phyloP scores from a whole-genome alignment of 2,329 filamentous ascomycete species.

The Aureobasidium sp. region DNA sequence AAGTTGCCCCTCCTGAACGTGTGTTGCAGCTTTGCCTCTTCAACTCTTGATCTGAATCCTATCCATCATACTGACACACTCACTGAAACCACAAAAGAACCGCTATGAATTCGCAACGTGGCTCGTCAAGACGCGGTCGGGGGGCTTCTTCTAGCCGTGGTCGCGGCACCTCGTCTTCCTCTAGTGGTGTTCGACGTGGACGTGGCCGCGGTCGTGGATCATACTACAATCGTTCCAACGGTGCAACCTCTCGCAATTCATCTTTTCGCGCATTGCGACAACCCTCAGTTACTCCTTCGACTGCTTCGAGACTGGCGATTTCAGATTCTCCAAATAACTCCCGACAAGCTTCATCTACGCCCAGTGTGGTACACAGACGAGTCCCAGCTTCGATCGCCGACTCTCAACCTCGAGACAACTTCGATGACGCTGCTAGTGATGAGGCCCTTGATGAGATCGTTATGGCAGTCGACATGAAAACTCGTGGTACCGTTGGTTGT shows the following conservation, averaged over 20 bases:
- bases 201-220: not conserved
- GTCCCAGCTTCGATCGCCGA: not conserved
- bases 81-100: not conserved
- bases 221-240: not conserved
- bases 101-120: not conserved
- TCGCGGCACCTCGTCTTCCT: not conserved
- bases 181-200: not conserved
- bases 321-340: not conserved
- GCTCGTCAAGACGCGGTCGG: not conserved
- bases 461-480: conserved; percentile 71
- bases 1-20: not conserved
- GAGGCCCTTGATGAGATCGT: conserved; percentile 61
- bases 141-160: not conserved
- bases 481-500: conserved; percentile 69
- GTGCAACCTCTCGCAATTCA: not conserved
- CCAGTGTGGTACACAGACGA: not conserved
- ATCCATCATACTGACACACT: not conserved
- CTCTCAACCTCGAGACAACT: not conserved
- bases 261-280: not conserved
- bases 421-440: conserved; percentile 31
- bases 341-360: not conserved
- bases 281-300: not conserved
- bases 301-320: not conserved
- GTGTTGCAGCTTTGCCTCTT: not conserved
- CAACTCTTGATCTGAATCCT: not conserved